These are phyloP conservation scores for Penicillium brasilianum DNA, from an alignment of 2,329 filamentous ascomycete genomes.

Conservation along the genomic window DNA sequence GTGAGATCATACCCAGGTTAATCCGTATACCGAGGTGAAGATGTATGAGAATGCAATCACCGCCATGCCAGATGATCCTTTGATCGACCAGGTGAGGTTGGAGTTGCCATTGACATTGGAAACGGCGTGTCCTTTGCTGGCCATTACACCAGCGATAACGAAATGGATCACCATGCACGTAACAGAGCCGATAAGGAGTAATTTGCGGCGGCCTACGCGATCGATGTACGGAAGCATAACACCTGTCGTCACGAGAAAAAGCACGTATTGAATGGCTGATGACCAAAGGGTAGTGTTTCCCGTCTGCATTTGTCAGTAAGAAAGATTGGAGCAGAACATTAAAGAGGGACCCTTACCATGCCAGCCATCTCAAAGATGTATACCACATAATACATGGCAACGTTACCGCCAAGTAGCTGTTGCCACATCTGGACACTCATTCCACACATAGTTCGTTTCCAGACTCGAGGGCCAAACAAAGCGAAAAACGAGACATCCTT, in stretches of 20 bases:
- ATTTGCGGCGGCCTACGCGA: slow-evolving; percentile 54
- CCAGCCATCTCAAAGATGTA: slow-evolving; percentile 67
- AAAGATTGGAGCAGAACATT: no score
- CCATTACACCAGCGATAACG: slow-evolving; percentile 60
- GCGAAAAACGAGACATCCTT: slow-evolving; percentile 43
- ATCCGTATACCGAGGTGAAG: slow-evolving; percentile 43
- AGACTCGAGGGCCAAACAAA: slow-evolving; percentile 55
- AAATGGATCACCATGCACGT: slow-evolving; percentile 57
- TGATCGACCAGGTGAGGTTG: slow-evolving; percentile 54
- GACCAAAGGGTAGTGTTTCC: slow-evolving; percentile 55
- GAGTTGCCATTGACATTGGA: slow-evolving; percentile 54
- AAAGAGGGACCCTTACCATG: slow-evolving; percentile 41
- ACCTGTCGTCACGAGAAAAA: slow-evolving; percentile 60
- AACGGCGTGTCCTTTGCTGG: slow-evolving; percentile 52
- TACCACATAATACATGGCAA: slow-evolving; percentile 65
- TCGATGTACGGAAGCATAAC: slow-evolving; percentile 58
- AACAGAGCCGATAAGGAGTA: slow-evolving; percentile 55
- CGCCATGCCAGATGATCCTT: slow-evolving; percentile 57
- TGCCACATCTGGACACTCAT: slow-evolving; percentile 62
- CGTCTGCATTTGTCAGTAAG: slow-evolving; percentile 29
- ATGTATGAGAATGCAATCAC: slow-evolving; percentile 70
- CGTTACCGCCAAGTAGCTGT: slow-evolving; percentile 62
- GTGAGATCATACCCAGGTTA: slow-evolving; percentile 45
- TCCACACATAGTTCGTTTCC: slow-evolving; percentile 59
- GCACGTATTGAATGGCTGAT: slow-evolving; percentile 62